These are phyloP conservation scores for Mucor velutinosus DNA, from an alignment of 371 early-diverging fungal genomes.

Conservation along the genomic window DNA sequence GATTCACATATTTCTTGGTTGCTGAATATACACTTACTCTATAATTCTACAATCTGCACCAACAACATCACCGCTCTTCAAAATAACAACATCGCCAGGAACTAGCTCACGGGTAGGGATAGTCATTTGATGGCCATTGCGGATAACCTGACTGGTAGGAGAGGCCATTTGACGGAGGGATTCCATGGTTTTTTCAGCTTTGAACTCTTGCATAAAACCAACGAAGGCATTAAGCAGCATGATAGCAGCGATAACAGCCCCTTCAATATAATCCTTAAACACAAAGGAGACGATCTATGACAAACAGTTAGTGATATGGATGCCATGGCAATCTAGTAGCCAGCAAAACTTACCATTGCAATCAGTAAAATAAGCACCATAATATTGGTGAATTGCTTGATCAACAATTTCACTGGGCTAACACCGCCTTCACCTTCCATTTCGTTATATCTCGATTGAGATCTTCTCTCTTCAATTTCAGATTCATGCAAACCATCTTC, in stretches of 20 bases:
- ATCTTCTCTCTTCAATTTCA: constrained; percentile 51
- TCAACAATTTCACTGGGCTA: constrained; percentile 63
- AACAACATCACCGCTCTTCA: constrained; percentile 91
- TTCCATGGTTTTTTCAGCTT: constrained; percentile 91
- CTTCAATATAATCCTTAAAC: constrained; percentile 70
- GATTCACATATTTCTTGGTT: too few relatives aligned
- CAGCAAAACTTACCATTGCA: constrained; percentile 54
- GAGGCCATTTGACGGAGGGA: constrained; percentile 85
- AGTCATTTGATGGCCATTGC: constrained; percentile 72
- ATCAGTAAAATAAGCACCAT: constrained; percentile 82
- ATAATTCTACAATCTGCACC: constrained; percentile 91
- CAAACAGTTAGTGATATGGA: not conserved
- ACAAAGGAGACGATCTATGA: constrained; percentile 60
- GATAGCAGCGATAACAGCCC: constrained; percentile 73
- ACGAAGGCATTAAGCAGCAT: constrained; percentile 81
- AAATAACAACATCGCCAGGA: constrained; percentile 86
- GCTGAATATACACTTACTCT: constrained; percentile 49
- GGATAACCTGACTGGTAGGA: constrained; percentile 80
- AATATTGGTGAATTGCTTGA: constrained; percentile 79
- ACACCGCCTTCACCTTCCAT: constrained; percentile 73
- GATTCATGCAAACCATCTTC: constrained; percentile 64
- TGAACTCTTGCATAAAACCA: constrained; percentile 89
- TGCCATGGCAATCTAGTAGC: not conserved
- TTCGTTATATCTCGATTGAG: constrained; percentile 70
- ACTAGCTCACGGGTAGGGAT: constrained; percentile 79